Percentiles rank a stretch among this genome's conserved stretches.
Evolutionary conservation across 176 grass and related monocot species (phyloP).

Genomic region (maize (Zea mays)): Zm-B73-REFERENCE-NAM-5.0 NC_050096.1:25806001-25806500

Average conservation of each 20-base stretch:
- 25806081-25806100: background rate
- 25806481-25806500: conserved; percentile 86
- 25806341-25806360: background rate
- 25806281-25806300: background rate
- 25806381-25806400: background rate
- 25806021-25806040: background rate
- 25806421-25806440: conserved; percentile 34
- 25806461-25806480: conserved; percentile 94
- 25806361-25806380: background rate
- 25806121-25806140: background rate
- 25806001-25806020: conserved; percentile 13
- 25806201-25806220: background rate
- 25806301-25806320: background rate
- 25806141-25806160: background rate
- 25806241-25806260: background rate
- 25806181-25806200: background rate
- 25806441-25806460: conserved; percentile 91
- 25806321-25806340: conserved; percentile 14
- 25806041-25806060: conserved; percentile 3
- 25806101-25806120: background rate
- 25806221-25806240: background rate
- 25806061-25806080: conserved; percentile 4
- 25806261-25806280: background rate
- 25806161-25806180: background rate
- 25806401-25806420: background rate